A percentile compares a stretch with the other conserved stretches of the same genome.
Evolutionary conservation across 2,329 filamentous ascomycete genomes (phyloP).

Genomic region (Colletotrichum endophyticum): DNA sequence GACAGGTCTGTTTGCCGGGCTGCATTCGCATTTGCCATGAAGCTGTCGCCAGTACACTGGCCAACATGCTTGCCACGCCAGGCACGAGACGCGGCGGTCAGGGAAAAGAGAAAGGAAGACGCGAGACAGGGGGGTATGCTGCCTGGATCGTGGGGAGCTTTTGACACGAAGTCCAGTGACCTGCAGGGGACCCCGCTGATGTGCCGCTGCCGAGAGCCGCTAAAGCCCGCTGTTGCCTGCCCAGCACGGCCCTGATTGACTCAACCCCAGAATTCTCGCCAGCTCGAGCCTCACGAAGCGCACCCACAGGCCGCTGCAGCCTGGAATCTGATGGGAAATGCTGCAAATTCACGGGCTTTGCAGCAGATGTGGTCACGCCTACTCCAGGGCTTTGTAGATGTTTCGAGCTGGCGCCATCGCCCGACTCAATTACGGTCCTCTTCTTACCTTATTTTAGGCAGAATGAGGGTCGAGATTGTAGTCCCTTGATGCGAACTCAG

Average conservation of each 20-base stretch:
- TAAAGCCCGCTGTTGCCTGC: slow-evolving; percentile 14
- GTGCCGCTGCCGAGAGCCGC: background rate
- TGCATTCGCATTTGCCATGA: background rate
- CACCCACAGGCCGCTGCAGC: background rate
- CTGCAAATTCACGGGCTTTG: background rate
- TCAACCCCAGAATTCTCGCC: background rate
- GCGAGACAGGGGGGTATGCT: slow-evolving; percentile 11
- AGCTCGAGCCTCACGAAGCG: background rate
- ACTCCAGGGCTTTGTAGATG: background rate
- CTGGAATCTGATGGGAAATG: background rate
- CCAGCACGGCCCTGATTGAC: background rate
- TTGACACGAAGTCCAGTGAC: slow-evolving; percentile 21
- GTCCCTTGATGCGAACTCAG: background rate
- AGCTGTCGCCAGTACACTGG: background rate
- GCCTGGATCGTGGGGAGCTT: slow-evolving; percentile 8
- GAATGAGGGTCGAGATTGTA: background rate
- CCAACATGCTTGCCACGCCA: background rate
- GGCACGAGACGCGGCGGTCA: slow-evolving; percentile 11
- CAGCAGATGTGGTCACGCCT: background rate
- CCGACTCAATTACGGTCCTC: background rate
- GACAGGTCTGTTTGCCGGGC: background rate
- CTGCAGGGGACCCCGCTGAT: background rate
- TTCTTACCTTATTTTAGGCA: background rate
- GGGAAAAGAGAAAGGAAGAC: background rate
- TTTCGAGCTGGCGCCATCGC: background rate